Conservation (phyloP, 2,329 filamentous ascomycete species). For the Colletotrichum ledebouriae region DNA sequence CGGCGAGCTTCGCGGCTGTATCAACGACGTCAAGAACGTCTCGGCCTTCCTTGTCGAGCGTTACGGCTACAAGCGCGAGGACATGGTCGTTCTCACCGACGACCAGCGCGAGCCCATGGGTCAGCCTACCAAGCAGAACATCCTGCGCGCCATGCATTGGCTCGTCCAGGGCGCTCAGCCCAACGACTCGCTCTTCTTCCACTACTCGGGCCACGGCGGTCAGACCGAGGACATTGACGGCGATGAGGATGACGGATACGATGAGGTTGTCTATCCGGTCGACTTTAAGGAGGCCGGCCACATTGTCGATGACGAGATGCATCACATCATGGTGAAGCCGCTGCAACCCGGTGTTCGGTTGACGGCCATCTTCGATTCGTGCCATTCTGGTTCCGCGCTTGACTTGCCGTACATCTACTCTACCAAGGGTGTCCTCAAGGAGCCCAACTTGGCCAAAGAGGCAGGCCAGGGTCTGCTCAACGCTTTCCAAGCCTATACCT, state of each 20-base stretch:
- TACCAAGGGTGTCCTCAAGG: constrained; percentile 83
- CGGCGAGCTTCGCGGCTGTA: constrained; percentile 80
- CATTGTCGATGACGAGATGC: constrained; percentile 85
- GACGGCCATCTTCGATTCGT: constrained; percentile 86
- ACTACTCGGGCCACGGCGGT: constrained; percentile 83
- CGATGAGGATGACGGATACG: constrained; percentile 82
- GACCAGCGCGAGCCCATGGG: constrained; percentile 78
- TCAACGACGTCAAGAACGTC: constrained; percentile 86
- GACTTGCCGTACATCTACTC: constrained; percentile 86
- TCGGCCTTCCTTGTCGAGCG: constrained; percentile 76
- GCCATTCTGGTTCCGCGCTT: constrained; percentile 82
- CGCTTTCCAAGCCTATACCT: constrained; percentile 82
- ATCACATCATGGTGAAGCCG: constrained; percentile 80
- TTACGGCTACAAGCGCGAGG: constrained; percentile 80
- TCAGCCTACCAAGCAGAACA: constrained; percentile 82
- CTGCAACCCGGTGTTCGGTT: constrained; percentile 87
- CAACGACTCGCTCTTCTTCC: constrained; percentile 83
- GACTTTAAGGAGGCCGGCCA: constrained; percentile 78
- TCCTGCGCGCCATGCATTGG: constrained; percentile 82
- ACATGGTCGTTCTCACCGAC: constrained; percentile 85
- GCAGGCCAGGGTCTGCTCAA: constrained; percentile 79
- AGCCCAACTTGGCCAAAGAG: constrained; percentile 85
- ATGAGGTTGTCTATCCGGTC: constrained; percentile 84
- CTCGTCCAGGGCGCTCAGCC: constrained; percentile 78
- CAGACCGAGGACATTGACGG: constrained; percentile 81